A percentile compares a stretch with the other conserved stretches of the same genome.
Conservation (phyloP, 2,329 filamentous ascomycete species). For the Reticulascus tulasneorum region DNA sequence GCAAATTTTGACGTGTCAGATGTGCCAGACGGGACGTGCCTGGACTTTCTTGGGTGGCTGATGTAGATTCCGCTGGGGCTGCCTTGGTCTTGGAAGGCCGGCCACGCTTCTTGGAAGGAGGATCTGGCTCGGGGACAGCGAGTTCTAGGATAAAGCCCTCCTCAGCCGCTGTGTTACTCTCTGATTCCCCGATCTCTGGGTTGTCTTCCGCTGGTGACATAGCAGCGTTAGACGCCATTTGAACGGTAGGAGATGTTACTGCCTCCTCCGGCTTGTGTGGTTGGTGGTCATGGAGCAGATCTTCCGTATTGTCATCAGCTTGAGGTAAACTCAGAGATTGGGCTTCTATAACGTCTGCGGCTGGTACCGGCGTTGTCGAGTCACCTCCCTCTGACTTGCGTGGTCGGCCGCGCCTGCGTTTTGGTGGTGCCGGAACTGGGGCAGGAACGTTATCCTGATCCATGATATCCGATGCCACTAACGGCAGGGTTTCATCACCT, state of each 20-base stretch:
- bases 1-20: no score
- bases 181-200: no score
- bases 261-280: no score
- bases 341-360: no score
- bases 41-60: no score
- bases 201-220: no score
- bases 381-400: not conserved
- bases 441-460: not conserved
- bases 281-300: no score
- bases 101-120: not conserved
- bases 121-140: not conserved
- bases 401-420: conserved; percentile 3
- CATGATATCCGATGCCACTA: conserved; percentile 6
- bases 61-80: no score
- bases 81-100: conserved; percentile 1
- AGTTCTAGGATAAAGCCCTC: not conserved
- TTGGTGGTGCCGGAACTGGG: not conserved
- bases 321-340: no score
- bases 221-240: no score
- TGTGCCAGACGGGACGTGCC: not conserved
- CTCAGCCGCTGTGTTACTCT: not conserved
- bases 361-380: no score
- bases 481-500: not conserved
- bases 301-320: no score
- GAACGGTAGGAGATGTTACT: not conserved